Evolutionary conservation across 1,139 yeast genomes (phyloP).

Genomic region (Martiniozyma asiatica): DNA sequence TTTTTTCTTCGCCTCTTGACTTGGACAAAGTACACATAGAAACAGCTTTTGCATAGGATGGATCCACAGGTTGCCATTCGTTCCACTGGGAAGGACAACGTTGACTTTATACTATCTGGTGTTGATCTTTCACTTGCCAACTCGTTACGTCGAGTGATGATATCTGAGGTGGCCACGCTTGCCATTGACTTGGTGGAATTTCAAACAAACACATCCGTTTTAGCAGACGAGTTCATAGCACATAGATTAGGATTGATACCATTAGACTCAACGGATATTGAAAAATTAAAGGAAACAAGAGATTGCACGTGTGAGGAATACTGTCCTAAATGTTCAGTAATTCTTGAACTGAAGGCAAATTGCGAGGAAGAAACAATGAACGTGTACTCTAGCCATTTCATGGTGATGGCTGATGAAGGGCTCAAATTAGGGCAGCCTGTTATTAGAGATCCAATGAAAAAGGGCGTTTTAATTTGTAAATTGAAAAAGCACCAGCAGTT

Average conservation of each 20-base stretch:
- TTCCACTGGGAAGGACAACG: slow-evolving; percentile 73
- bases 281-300: slow-evolving; percentile 66
- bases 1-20: too few relatives aligned
- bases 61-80: slow-evolving; percentile 85
- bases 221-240: slow-evolving; percentile 92
- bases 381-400: slow-evolving; percentile 77
- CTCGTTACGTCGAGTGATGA: slow-evolving; percentile 81
- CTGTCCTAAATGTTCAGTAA: slow-evolving; percentile 90
- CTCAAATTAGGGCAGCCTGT: slow-evolving; percentile 68
- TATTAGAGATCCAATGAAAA: slow-evolving; percentile 59
- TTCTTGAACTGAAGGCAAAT: slow-evolving; percentile 70
- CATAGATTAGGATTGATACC: slow-evolving; percentile 92
- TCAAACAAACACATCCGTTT: slow-evolving; percentile 82
- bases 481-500: slow-evolving; percentile 89
- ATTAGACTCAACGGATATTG: slow-evolving; percentile 73
- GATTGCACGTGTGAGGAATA: slow-evolving; percentile 98
- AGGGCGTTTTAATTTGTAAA: slow-evolving; percentile 84
- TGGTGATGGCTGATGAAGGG: slow-evolving; percentile 32
- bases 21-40: too few relatives aligned
- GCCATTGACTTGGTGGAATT: slow-evolving; percentile 96
- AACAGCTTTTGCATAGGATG: too few relatives aligned
- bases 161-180: slow-evolving; percentile 90
- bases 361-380: slow-evolving; percentile 88
- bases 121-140: slow-evolving; percentile 89
- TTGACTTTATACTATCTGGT: slow-evolving; percentile 78